Conservation (phyloP, 1,284 basidiomycete species). For the Fomitopsis pinicola region DNA sequence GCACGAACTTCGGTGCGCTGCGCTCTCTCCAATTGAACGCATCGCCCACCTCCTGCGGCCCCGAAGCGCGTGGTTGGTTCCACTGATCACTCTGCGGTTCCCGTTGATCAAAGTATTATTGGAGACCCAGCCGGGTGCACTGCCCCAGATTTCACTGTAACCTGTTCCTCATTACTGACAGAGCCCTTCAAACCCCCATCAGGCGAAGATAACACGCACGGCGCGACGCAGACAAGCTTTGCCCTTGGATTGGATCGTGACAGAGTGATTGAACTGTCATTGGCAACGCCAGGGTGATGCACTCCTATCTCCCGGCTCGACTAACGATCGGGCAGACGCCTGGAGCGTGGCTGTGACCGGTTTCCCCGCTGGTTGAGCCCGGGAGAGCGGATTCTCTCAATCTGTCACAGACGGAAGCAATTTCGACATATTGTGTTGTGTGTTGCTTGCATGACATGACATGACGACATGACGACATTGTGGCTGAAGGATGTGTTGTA, state of each 20-base stretch:
- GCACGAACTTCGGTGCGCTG: no score
- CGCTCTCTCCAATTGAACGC: no score
- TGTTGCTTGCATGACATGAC: background rate
- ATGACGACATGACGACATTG: background rate
- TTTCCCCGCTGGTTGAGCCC: background rate
- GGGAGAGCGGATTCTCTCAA: background rate
- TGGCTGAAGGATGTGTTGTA: background rate
- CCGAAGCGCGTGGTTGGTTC: no score
- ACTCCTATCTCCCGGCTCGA: background rate
- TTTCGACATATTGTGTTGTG: background rate
- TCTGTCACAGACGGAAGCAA: background rate
- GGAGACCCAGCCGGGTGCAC: no score
- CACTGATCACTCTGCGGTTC: no score
- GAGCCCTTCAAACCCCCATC: no score
- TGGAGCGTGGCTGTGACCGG: background rate
- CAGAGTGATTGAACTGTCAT: background rate
- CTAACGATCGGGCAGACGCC: background rate
- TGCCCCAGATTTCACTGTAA: no score
- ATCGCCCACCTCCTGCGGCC: no score
- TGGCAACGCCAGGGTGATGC: background rate
- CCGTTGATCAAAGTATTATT: no score
- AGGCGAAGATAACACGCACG: background rate
- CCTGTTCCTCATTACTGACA: no score
- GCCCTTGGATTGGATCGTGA: background rate
- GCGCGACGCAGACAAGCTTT: background rate